Base-by-base conservation (phyloP, 2,329 filamentous ascomycete species). In the Corinectria fuckeliana region DNA sequence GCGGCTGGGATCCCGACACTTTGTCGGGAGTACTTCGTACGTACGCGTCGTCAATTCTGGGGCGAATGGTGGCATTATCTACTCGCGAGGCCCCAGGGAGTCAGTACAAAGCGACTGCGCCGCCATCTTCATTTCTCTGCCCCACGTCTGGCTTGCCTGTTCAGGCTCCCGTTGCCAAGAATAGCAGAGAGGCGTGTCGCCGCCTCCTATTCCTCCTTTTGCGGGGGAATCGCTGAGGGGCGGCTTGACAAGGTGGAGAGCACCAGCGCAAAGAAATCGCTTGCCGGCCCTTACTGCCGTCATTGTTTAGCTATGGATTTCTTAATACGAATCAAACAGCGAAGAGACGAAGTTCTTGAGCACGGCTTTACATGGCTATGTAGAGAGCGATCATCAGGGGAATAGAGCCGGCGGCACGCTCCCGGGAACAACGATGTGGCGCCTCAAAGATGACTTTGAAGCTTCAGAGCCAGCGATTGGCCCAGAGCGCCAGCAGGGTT, bases 371-470 rank as follows among this genome's bases (percentile, higher is more conserved):
- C 25, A 52, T 59, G 52, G 54, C 50, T 60, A 53, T 39, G n/a
- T n/a, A n/a, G n/a, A 49, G 30, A 52, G 56, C 53, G 66, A 68
- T 69, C 64, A 56, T 68, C 66, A 69, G 66, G 68, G 66, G 66
- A 67, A 62, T 57, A 63, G 56, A 60, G 56, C 52, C 63, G 60
- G 59, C 64, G 60, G 66, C 66, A 64, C 62, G 56, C 58, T 57
- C 32, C 39, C 30, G 39, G 50, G 62, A 55, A 21, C 59, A 52
- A 39, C n/a, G 52, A 56, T 56, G 53, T 64, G 56, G 60, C 61
- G 44, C 47, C 47, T 8, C 13, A 20, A 47, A 59, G 52, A 49
- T 56, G 63, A 52, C 50, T 26, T 26, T 32, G 53, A 41, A 36
- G 45, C 51, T 44, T 47, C 26, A 47, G 51, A 25, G 25, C 56